phyloP scores from a whole-genome alignment of 352 stramenopile genomes.

The Blastocystis sp. region DNA sequence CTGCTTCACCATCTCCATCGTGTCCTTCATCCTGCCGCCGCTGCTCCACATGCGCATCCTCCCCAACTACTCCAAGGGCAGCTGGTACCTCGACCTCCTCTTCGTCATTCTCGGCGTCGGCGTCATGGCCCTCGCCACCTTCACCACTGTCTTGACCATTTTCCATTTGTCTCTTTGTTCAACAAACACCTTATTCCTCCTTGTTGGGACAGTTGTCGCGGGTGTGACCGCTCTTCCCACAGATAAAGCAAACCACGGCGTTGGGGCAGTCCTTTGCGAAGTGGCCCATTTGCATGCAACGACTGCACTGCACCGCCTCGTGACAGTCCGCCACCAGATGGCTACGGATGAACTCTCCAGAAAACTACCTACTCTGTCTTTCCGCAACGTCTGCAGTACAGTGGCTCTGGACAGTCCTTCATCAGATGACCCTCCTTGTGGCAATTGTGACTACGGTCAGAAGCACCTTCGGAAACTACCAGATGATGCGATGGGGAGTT shows the following conservation, averaged over 20 bases:
- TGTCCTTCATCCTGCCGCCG: slow-evolving; percentile 53
- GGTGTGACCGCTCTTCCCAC: slow-evolving; percentile 15
- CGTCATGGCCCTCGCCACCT: slow-evolving; percentile 26
- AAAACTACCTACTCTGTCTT: neutral
- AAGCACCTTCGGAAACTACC: neutral
- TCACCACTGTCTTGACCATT: neutral
- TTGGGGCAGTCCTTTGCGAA: slow-evolving; percentile 47
- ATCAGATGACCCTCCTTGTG: slow-evolving; percentile 26
- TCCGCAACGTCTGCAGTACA: slow-evolving; percentile 3
- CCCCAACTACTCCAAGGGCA: slow-evolving; percentile 20
- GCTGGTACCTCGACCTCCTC: slow-evolving; percentile 48
- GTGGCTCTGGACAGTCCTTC: neutral
- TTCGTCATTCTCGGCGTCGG: slow-evolving; percentile 47
- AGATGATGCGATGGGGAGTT: neutral
- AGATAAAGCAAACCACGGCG: slow-evolving; percentile 24
- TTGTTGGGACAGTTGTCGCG: neutral
- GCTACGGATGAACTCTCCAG: neutral
- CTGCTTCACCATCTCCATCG: slow-evolving; percentile 56
- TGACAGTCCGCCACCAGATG: slow-evolving; percentile 7
- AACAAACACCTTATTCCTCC: neutral
- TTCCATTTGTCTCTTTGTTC: slow-evolving; percentile 25
- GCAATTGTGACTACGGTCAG: slow-evolving; percentile 4
- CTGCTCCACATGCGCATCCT: slow-evolving; percentile 41
- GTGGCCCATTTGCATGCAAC: slow-evolving; percentile 13
- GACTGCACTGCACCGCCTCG: neutral